Percentiles rank a stretch among this genome's conserved stretches.
Evolutionary conservation across 2,329 filamentous ascomycete species (phyloP).

Genomic region (Pestalotiopsis sp.): DNA sequence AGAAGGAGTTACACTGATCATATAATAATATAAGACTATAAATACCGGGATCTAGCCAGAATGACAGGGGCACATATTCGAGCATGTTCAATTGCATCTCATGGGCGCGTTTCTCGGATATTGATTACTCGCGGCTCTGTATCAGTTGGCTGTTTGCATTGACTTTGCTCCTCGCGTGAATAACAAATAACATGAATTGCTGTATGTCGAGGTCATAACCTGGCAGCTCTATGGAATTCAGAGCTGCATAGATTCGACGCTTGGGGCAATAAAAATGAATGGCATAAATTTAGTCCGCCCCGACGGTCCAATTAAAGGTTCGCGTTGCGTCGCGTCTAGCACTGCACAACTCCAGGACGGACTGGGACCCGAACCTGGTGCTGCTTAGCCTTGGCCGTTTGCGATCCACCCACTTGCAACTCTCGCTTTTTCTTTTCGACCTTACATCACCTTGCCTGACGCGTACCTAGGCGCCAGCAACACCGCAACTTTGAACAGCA

Average conservation of each 20-base stretch:
- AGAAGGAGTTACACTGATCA: neutral
- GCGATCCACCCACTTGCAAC: neutral
- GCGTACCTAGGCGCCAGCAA: constrained; percentile 4
- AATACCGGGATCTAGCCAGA: neutral
- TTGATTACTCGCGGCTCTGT: too few species aligned
- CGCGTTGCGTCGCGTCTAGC: constrained; percentile 8
- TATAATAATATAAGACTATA: constrained; percentile 1
- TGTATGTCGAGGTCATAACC: neutral
- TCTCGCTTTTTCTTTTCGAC: constrained; percentile 1
- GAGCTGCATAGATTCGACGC: neutral
- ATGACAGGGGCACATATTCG: neutral
- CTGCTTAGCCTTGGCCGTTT: constrained; percentile 4
- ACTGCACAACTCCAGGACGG: neutral
- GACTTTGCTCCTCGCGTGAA: too few species aligned
- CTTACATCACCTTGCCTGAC: constrained; percentile 1
- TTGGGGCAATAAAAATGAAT: constrained; percentile 7
- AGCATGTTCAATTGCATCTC: neutral
- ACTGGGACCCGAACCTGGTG: neutral
- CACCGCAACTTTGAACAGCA: neutral
- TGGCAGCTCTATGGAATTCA: neutral
- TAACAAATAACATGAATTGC: too few species aligned
- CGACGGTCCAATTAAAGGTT: constrained; percentile 13
- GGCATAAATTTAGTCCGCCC: constrained; percentile 10
- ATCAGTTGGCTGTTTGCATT: too few species aligned
- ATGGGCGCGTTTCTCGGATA: neutral